Evolutionary conservation across 768 basidiomycete species (phyloP).

Genomic region (Boletus bicolor): DNA sequence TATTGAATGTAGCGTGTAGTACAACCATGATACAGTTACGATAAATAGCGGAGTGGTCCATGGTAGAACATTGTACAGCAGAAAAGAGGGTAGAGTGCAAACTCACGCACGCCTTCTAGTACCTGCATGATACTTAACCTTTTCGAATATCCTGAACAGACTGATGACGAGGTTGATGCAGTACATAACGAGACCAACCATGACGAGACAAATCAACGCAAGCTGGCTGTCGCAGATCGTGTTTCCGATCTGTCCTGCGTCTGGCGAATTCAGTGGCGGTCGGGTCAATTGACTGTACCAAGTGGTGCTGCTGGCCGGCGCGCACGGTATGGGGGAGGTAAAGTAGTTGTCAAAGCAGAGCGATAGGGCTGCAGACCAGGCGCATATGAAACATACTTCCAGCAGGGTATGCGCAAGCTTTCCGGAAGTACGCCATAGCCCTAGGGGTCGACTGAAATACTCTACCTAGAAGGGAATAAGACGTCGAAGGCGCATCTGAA

Average conservation of each 20-base stretch:
- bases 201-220: conserved; percentile 73
- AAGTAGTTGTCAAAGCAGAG: conserved; percentile 91
- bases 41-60: background rate
- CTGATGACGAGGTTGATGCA: conserved; percentile 83
- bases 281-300: conserved; percentile 77
- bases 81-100: background rate
- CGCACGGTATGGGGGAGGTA: conserved; percentile 80
- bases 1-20: background rate
- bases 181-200: conserved; percentile 74
- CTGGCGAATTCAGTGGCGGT: conserved; percentile 19
- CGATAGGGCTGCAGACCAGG: conserved; percentile 89
- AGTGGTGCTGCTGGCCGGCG: conserved; percentile 50
- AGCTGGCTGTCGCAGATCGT: conserved; percentile 72
- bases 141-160: conserved; percentile 83
- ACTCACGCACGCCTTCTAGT: conserved; percentile 23
- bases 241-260: conserved; percentile 49
- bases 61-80: background rate
- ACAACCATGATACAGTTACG: background rate
- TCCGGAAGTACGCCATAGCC: conserved; percentile 86
- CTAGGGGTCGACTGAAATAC: conserved; percentile 89
- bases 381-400: conserved; percentile 88
- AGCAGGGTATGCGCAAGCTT: conserved; percentile 85
- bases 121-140: conserved; percentile 71
- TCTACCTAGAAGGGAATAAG: conserved; percentile 57
- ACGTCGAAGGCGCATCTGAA: conserved; percentile 3